These are phyloP conservation scores for Candida arabinofermentans DNA, from an alignment of 805 yeast species.

Conservation along the genomic window DNA sequence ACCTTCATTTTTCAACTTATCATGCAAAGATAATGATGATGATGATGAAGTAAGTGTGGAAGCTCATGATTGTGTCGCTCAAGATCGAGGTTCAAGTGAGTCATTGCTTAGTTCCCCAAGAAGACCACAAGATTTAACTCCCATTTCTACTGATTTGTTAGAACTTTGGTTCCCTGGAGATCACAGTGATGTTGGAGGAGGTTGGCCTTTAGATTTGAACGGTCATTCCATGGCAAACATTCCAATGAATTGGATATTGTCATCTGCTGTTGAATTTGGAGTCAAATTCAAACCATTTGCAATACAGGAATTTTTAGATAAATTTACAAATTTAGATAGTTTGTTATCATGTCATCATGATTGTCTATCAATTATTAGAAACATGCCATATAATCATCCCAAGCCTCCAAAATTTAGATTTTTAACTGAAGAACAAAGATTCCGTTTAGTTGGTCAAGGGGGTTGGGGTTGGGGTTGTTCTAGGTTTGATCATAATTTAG, in stretches of 20 bases:
- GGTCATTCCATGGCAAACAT: slow-evolving; percentile 46
- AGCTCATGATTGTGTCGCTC: slow-evolving; percentile 1
- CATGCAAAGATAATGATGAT: slow-evolving; percentile 5
- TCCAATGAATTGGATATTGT: slow-evolving; percentile 58
- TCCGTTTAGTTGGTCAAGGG: no score
- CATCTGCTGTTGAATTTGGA: slow-evolving; percentile 49
- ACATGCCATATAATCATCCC: slow-evolving; percentile 14
- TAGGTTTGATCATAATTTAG: neutral
- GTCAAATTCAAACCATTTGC: slow-evolving; percentile 40
- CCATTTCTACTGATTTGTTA: slow-evolving; percentile 31
- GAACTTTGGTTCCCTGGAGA: slow-evolving; percentile 70
- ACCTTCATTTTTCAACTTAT: slow-evolving; percentile 20
- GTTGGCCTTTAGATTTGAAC: slow-evolving; percentile 46
- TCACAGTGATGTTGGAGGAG: slow-evolving; percentile 70
- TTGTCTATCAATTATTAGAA: slow-evolving; percentile 31
- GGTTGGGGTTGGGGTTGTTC: neutral
- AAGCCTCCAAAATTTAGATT: neutral
- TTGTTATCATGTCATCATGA: slow-evolving; percentile 52
- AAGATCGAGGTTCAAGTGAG: no score
- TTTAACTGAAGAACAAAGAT: neutral
- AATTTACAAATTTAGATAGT: slow-evolving; percentile 38
- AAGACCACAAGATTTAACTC: neutral
- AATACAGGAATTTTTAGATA: slow-evolving; percentile 36
- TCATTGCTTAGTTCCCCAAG: no score
- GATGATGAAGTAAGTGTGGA: slow-evolving; percentile 6